A percentile compares a stretch with the other conserved stretches of the same genome.
phyloP scores from a whole-genome alignment of 495 filamentous ascomycete genomes.

The Lindgomyces ingoldianus region DNA sequence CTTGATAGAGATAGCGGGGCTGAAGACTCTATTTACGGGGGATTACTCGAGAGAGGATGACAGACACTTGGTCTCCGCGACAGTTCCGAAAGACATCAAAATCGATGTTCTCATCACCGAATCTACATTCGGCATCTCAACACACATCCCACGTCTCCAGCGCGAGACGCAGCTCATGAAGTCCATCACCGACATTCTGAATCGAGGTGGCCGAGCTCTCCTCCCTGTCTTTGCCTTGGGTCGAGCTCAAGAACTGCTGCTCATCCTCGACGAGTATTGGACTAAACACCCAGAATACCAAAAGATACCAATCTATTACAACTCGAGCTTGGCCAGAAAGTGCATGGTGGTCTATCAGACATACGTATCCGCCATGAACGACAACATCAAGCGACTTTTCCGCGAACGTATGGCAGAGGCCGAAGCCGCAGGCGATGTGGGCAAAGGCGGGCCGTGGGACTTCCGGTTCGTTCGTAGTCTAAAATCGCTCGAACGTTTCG shows the following conservation, averaged over 20 bases:
- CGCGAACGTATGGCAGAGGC: constrained; percentile 83
- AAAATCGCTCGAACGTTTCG: constrained; percentile 90
- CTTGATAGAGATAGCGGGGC: constrained; percentile 88
- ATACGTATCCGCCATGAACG: constrained; percentile 96
- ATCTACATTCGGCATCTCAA: constrained; percentile 92
- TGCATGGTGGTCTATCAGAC: constrained; percentile 99
- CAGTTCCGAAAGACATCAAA: constrained; percentile 79
- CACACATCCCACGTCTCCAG: constrained; percentile 83
- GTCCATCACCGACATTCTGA: constrained; percentile 82
- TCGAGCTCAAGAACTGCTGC: constrained; percentile 85
- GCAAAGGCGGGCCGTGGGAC: constrained; percentile 87
- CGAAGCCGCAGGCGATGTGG: constrained; percentile 68
- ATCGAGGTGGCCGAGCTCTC: constrained; percentile 85
- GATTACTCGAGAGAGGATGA: constrained; percentile 96
- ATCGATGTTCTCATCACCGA: constrained; percentile 97
- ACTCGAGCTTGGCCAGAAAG: constrained; percentile 86
- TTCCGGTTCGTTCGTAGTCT: constrained; percentile 88
- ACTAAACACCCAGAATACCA: constrained; percentile 79
- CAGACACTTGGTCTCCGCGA: constrained; percentile 87
- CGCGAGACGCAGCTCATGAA: constrained; percentile 93
- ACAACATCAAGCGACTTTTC: constrained; percentile 92
- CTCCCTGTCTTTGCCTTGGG: constrained; percentile 97
- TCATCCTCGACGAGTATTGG: constrained; percentile 98
- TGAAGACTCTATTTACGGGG: constrained; percentile 95
- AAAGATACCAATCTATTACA: constrained; percentile 93